These are phyloP conservation scores for Omphalea diandra DNA, from an alignment of 441 rosid species.

Conservation along the genomic window DNA sequence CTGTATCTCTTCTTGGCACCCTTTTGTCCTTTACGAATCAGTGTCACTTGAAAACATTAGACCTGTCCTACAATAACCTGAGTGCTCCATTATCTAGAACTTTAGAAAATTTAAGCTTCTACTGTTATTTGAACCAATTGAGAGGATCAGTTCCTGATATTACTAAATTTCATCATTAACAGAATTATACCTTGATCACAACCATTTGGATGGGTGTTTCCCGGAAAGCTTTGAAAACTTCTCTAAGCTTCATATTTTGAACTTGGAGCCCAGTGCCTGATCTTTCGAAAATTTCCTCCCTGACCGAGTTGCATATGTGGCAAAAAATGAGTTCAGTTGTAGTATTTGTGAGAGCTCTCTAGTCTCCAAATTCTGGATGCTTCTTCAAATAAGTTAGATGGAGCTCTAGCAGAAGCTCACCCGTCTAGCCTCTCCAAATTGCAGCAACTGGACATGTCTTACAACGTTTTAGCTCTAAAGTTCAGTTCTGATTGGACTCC, in stretches of 20 bases:
- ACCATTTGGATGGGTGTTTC: slow-evolving; percentile 8
- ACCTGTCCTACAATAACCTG: not conserved
- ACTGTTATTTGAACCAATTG: not conserved
- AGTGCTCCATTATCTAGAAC: not conserved
- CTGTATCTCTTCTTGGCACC: too few species aligned
- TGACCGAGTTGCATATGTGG: not conserved
- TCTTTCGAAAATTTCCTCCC: not conserved
- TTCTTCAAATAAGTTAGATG: not conserved
- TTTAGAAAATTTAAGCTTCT: not conserved
- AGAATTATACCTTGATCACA: not conserved
- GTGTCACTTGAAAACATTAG: slow-evolving; percentile 6
- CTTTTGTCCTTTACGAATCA: too few species aligned
- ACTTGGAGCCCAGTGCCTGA: slow-evolving; percentile 9
- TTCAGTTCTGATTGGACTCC: not conserved
- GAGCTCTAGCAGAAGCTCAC: slow-evolving; percentile 4
- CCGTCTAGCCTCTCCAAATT: slow-evolving; percentile 11
- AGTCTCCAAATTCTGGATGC: not conserved
- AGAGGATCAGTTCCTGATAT: not conserved
- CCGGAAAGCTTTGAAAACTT: slow-evolving; percentile 4
- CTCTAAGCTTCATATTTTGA: slow-evolving; percentile 8
- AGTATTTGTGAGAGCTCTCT: not conserved
- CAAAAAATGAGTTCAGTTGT: not conserved
- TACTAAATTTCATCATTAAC: not conserved
- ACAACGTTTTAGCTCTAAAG: slow-evolving; percentile 9
- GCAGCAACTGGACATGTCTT: slow-evolving; percentile 5